Base-by-base conservation (phyloP, 2,329 filamentous ascomycete species). In the Penicillium verrucosum region DNA sequence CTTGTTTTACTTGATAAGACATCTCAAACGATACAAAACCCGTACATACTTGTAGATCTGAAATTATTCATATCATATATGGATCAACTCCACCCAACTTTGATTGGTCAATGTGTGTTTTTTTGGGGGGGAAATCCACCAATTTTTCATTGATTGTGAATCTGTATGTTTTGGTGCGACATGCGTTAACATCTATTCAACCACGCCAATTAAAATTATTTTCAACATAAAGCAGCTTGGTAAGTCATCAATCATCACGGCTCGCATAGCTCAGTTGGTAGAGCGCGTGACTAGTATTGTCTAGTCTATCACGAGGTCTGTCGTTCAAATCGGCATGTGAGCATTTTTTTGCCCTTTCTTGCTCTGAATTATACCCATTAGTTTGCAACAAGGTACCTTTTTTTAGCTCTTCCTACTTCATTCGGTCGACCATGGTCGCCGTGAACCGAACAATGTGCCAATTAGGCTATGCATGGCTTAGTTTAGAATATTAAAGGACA, bases 311-410 rank as follows among this genome's bases (percentile, higher is more conserved):
- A 38, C 36, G 36, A 38, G 36, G 36, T 38, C 36, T 38, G 36
- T 38, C 36, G 36, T 38, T 38, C 36, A 38, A 38, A 38, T 38
- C 36, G 36, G 36, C 36, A 38, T 49, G 46, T 49, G 46, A 49
- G 46, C 46, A 49, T 49, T 38, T 48, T 37, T 36, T 38, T 48
- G 40, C 21, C 23, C 10, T 16, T 10, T 29, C 5, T 11, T 9
- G 1, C 25, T 11, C 10, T 27, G 18, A 42, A 29, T 32, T 14
- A 6, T 32, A 32, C 11, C 5, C 5, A 14, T 10, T 2, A 5
- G 25, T 29, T 12, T 12, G 9, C 4, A 43, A 12, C 16, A 14
- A 10, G 16, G 16, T 34, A 16, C n/a, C 12, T 43, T 29, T 43
- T 43, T 42, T 27, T 4, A 16, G 2, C 41, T 18, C n/a, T 11